These are phyloP conservation scores for Malassezia psittaci DNA, from an alignment of 1,284 basidiomycete species.

Conservation along the genomic window DNA sequence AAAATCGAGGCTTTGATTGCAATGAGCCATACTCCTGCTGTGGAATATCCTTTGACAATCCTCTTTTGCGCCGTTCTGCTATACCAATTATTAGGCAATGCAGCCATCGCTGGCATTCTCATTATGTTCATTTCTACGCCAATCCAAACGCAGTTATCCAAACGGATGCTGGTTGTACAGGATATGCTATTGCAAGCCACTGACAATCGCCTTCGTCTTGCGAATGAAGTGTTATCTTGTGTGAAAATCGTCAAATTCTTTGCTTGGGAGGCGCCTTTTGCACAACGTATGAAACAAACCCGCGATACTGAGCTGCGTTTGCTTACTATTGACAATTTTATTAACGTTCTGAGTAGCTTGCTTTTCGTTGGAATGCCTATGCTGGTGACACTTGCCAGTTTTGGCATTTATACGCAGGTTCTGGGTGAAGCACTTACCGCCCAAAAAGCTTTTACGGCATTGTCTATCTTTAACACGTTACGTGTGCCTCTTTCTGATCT, in stretches of 20 bases:
- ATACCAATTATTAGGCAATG: constrained; percentile 52
- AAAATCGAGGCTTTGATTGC: constrained; percentile 19
- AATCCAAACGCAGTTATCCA: constrained; percentile 40
- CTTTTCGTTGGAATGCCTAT: constrained; percentile 54
- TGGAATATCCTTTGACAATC: constrained; percentile 51
- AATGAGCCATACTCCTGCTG: constrained; percentile 41
- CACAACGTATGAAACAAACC: constrained; percentile 49
- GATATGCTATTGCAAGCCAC: constrained; percentile 50
- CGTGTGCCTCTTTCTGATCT: constrained; percentile 22
- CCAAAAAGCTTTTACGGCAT: constrained; percentile 50
- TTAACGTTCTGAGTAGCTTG: constrained; percentile 44
- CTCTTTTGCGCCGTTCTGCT: constrained; percentile 49
- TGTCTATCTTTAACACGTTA: constrained; percentile 50
- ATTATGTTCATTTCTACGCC: constrained; percentile 31
- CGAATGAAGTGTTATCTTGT: constrained; percentile 52
- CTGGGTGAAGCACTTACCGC: constrained; percentile 50
- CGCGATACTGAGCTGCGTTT: constrained; percentile 50
- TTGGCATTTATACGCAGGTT: constrained; percentile 54
- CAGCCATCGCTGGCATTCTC: constrained; percentile 42
- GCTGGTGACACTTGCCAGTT: constrained; percentile 58
- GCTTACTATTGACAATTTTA: constrained; percentile 48
- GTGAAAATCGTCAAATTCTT: constrained; percentile 57
- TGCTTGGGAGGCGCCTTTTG: constrained; percentile 48
- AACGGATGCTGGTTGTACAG: constrained; percentile 50
- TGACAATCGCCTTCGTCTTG: constrained; percentile 51